Conservation (phyloP, 345 rosid species). For the Turnera subulata region DNA sequence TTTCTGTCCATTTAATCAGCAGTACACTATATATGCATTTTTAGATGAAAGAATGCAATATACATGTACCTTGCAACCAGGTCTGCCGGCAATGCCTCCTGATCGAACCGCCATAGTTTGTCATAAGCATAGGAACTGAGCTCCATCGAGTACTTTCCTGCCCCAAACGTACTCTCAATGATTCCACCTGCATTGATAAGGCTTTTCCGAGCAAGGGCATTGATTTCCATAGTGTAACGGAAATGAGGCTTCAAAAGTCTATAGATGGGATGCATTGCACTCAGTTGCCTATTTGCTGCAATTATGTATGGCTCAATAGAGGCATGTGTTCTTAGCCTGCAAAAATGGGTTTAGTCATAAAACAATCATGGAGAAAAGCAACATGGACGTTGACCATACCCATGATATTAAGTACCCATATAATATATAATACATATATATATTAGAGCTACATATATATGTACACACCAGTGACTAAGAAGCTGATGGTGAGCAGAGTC, state of each 20-base stretch:
- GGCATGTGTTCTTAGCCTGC: slow-evolving; percentile 20
- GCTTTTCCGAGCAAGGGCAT: slow-evolving; percentile 53
- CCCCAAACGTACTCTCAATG: slow-evolving; percentile 50
- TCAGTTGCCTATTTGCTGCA: slow-evolving; percentile 55
- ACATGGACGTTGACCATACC: no score
- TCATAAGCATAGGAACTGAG: slow-evolving; percentile 49
- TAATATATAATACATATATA: no score
- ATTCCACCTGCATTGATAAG: slow-evolving; percentile 48
- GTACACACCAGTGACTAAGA: slow-evolving; percentile 67
- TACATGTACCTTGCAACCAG: slow-evolving; percentile 47
- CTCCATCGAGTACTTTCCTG: slow-evolving; percentile 45
- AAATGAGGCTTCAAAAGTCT: slow-evolving; percentile 58
- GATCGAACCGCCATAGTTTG: slow-evolving; percentile 46
- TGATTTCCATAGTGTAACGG: slow-evolving; percentile 70
- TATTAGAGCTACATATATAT: no score
- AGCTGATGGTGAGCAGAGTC: slow-evolving; percentile 69
- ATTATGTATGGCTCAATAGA: slow-evolving; percentile 56
- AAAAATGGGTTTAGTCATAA: neutral
- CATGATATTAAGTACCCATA: no score
- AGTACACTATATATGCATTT: no score
- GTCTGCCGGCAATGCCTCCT: slow-evolving; percentile 44
- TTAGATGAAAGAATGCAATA: neutral
- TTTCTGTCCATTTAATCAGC: no score
- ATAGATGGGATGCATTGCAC: slow-evolving; percentile 61
- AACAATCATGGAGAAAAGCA: neutral